Evolutionary conservation across 352 stramenopile species (phyloP).

Genomic region (Pythium periplocum): DNA sequence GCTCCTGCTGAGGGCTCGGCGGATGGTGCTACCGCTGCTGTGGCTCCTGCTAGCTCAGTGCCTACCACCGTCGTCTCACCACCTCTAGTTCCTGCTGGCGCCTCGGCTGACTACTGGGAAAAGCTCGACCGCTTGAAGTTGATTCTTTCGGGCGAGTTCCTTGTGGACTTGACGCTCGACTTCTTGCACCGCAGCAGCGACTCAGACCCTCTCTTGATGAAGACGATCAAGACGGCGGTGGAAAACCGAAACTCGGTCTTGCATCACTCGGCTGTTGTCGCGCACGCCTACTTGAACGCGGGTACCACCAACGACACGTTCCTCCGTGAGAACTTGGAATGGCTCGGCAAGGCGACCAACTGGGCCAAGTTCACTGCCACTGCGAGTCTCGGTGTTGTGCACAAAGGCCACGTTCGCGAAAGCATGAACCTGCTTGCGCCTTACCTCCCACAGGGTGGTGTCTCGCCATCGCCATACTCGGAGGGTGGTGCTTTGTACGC

Average conservation of each 20-base stretch:
- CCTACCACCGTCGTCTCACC: slow-evolving; percentile 4
- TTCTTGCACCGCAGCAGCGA: slow-evolving; percentile 91
- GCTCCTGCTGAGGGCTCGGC: slow-evolving; percentile 31
- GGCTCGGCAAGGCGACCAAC: slow-evolving; percentile 98
- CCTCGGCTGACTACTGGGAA: slow-evolving; percentile 68
- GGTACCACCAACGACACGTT: slow-evolving; percentile 98
- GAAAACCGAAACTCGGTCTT: slow-evolving; percentile 96
- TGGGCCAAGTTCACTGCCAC: slow-evolving; percentile 99
- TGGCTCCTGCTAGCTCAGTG: slow-evolving; percentile 15
- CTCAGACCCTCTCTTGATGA: slow-evolving; percentile 91
- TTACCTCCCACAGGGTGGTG: slow-evolving; percentile 92
- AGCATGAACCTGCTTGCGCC: slow-evolving; percentile 97
- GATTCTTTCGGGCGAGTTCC: slow-evolving; percentile 86
- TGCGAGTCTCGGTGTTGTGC: slow-evolving; percentile 96
- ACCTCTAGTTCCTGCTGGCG: slow-evolving; percentile 34
- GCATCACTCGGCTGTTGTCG: slow-evolving; percentile 96
- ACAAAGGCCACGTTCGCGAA: slow-evolving; percentile 97
- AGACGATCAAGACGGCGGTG: slow-evolving; percentile 91
- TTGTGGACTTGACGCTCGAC: slow-evolving; percentile 91
- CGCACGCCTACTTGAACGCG: slow-evolving; percentile 96
- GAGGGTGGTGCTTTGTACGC: slow-evolving; percentile 97
- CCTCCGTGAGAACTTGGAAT: slow-evolving; percentile 98
- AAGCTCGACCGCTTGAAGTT: slow-evolving; percentile 85
- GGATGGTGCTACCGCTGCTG: slow-evolving; percentile 9
- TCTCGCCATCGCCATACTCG: slow-evolving; percentile 92